Evolutionary conservation across 2,329 filamentous ascomycete species (phyloP).

Genomic region (Aspergillus fischeri): DNA sequence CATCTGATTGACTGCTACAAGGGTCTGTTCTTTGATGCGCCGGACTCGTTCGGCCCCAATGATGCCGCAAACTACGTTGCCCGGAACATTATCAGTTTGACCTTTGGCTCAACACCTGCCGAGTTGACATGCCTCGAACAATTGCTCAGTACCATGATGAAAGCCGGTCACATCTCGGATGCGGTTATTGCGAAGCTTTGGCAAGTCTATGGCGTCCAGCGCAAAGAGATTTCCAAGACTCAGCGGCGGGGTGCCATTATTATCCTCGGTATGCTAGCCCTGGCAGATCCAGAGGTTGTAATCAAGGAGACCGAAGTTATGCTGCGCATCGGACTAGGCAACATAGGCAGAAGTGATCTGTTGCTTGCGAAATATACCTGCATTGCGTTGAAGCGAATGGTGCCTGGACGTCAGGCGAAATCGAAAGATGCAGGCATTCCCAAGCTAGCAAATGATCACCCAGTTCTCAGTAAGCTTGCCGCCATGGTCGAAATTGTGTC

Average conservation of each 20-base stretch:
- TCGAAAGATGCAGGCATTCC: slow-evolving; percentile 62
- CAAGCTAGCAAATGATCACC: slow-evolving; percentile 86
- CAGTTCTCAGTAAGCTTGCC: slow-evolving; percentile 74
- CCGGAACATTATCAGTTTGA: slow-evolving; percentile 97
- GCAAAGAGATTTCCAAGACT: slow-evolving; percentile 83
- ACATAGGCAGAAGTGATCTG: slow-evolving; percentile 74
- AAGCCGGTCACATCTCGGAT: slow-evolving; percentile 78
- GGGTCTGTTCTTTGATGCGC: slow-evolving; percentile 91
- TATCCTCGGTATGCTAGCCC: slow-evolving; percentile 90
- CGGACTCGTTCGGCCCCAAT: slow-evolving; percentile 79
- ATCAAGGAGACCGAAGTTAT: slow-evolving; percentile 94
- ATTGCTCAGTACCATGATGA: slow-evolving; percentile 96
- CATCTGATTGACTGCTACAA: slow-evolving; percentile 97
- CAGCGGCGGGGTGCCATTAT: slow-evolving; percentile 93
- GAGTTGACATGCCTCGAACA: slow-evolving; percentile 95
- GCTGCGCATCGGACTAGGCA: slow-evolving; percentile 81
- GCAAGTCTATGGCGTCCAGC: slow-evolving; percentile 95
- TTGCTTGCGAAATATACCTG: slow-evolving; percentile 93
- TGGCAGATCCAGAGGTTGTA: slow-evolving; percentile 87
- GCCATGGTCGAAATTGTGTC: slow-evolving; percentile 81
- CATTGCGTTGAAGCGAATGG: slow-evolving; percentile 86
- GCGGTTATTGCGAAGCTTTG: slow-evolving; percentile 87
- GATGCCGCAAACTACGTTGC: slow-evolving; percentile 94
- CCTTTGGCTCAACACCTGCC: slow-evolving; percentile 89
- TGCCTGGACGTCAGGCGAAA: slow-evolving; percentile 77